Evolutionary conservation across 2,329 filamentous ascomycete species (phyloP).

Genomic region (Catunica adiposa): DNA sequence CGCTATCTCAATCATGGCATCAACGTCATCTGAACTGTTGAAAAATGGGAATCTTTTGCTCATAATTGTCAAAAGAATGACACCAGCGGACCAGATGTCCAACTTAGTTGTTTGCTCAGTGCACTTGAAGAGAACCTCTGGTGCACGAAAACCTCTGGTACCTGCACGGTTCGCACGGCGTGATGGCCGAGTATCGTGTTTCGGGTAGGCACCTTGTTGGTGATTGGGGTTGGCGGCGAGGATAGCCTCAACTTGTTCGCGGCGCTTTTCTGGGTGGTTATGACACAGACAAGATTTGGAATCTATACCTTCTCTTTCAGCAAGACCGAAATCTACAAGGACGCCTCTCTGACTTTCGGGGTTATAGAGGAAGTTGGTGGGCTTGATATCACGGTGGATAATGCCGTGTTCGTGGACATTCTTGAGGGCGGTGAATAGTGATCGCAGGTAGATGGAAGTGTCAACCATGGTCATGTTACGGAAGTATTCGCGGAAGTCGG

Average conservation of each 20-base stretch:
- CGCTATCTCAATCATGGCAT: constrained; percentile 92
- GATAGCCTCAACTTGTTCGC: constrained; percentile 40
- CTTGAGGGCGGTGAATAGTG: constrained; percentile 68
- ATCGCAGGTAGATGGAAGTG: constrained; percentile 77
- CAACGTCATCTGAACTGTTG: constrained; percentile 94
- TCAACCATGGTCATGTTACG: constrained; percentile 73
- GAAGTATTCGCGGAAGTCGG: constrained; percentile 90
- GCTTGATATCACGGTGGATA: constrained; percentile 90
- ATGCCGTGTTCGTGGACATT: constrained; percentile 74
- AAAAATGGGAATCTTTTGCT: constrained; percentile 93
- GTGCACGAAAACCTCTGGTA: constrained; percentile 86
- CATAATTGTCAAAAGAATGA: constrained; percentile 91
- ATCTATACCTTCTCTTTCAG: constrained; percentile 66
- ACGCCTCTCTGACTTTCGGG: constrained; percentile 66
- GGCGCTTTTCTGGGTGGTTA: constrained; percentile 44
- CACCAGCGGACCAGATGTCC: constrained; percentile 91
- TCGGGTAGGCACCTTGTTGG: constrained; percentile 51
- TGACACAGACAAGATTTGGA: constrained; percentile 70
- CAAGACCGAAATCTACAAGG: constrained; percentile 96
- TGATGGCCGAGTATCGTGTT: constrained; percentile 74
- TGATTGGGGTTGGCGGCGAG: constrained; percentile 37
- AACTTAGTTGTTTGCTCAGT: constrained; percentile 87
- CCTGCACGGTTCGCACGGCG: constrained; percentile 86
- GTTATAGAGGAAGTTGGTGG: constrained; percentile 93
- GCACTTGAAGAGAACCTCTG: constrained; percentile 93